phyloP scores from a whole-genome alignment of 805 yeast genomes.

The Suhomyces xylopsoci region DNA sequence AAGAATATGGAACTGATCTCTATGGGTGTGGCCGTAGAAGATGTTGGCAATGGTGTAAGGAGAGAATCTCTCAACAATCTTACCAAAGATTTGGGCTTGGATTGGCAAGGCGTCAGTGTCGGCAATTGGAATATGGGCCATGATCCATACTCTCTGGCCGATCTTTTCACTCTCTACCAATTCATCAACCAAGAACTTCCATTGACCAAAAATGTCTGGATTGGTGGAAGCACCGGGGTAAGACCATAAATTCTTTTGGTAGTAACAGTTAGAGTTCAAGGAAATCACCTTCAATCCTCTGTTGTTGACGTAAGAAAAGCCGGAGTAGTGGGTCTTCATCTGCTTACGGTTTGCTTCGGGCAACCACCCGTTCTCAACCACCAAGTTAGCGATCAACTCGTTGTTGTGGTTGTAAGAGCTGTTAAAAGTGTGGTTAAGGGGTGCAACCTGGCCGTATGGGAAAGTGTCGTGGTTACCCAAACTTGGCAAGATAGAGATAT shows the following conservation, averaged over 20 bases:
- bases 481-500: constrained; percentile 57
- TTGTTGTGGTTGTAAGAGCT: constrained; percentile 37
- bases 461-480: constrained; percentile 72
- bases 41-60: constrained; percentile 66
- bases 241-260: constrained; percentile 52
- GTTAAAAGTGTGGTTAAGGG: constrained; percentile 28
- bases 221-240: constrained; percentile 53
- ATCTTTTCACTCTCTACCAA: constrained; percentile 54
- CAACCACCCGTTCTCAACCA: constrained; percentile 39
- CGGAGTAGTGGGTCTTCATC: constrained; percentile 53
- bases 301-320: constrained; percentile 53
- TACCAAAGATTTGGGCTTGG: constrained; percentile 52
- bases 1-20: constrained; percentile 61
- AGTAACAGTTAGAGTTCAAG: constrained; percentile 66
- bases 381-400: constrained; percentile 34
- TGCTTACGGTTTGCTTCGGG: constrained; percentile 20
- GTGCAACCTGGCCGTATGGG: constrained; percentile 71
- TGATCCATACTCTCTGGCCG: constrained; percentile 69
- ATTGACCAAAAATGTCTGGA: constrained; percentile 61
- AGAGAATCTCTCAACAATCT: constrained; percentile 62
- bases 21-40: constrained; percentile 71
- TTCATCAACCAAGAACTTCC: constrained; percentile 60
- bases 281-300: constrained; percentile 60
- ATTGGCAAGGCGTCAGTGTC: constrained; percentile 57
- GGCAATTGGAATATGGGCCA: constrained; percentile 65